phyloP scores from a whole-genome alignment of 805 yeast genomes.

The Candida khao-thaluensis region DNA sequence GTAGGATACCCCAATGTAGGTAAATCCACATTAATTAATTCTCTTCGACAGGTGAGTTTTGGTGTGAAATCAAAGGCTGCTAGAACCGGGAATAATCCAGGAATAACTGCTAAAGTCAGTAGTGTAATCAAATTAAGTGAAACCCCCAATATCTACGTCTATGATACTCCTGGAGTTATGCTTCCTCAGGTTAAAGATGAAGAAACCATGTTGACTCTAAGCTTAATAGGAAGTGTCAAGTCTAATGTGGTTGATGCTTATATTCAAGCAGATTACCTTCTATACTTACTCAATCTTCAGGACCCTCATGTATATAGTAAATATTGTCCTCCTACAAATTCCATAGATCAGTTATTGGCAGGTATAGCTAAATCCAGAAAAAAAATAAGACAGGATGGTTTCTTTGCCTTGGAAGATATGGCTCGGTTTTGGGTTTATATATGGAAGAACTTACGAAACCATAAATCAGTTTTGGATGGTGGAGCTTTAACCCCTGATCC shows the following conservation, averaged over 20 bases:
- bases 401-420: slow-evolving; percentile 55
- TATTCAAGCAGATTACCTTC: slow-evolving; percentile 79
- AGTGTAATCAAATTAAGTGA: slow-evolving; percentile 65
- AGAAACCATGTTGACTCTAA: slow-evolving; percentile 71
- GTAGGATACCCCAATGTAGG: slow-evolving; percentile 99
- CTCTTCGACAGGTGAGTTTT: slow-evolving; percentile 51
- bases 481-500: slow-evolving; percentile 29
- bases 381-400: slow-evolving; percentile 33
- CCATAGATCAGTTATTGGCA: slow-evolving; percentile 54
- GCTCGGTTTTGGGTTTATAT: slow-evolving; percentile 63
- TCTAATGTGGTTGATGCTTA: slow-evolving; percentile 74
- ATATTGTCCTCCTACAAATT: slow-evolving; percentile 68
- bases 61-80: slow-evolving; percentile 63
- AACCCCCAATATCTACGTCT: slow-evolving; percentile 63
- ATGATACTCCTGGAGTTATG: slow-evolving; percentile 93
- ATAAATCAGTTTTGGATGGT: slow-evolving; percentile 36
- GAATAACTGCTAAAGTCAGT: slow-evolving; percentile 79
- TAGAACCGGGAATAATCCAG: slow-evolving; percentile 82
- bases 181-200: slow-evolving; percentile 67
- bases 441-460: slow-evolving; percentile 48
- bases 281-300: slow-evolving; percentile 69
- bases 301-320: slow-evolving; percentile 47
- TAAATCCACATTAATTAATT: slow-evolving; percentile 82
- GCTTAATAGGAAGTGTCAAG: slow-evolving; percentile 74
- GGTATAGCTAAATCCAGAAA: slow-evolving; percentile 45